Base-by-base conservation (phyloP, 2,329 filamentous ascomycete genomes). In the Trichophyton benhamiae region DNA sequence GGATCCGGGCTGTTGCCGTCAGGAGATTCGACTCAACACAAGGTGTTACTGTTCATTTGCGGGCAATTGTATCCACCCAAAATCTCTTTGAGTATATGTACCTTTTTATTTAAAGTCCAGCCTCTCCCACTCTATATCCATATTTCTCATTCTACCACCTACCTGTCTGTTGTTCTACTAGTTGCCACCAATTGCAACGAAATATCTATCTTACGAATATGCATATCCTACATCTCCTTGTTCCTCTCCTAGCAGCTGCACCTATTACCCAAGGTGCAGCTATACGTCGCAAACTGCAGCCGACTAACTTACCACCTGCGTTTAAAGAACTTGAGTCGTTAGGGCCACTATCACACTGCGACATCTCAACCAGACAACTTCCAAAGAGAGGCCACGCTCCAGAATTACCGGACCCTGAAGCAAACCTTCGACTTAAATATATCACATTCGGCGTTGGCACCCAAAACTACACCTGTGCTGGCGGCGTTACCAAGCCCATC, bases 391-490 rank as follows among this genome's bases (percentile, higher is more conserved):
- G 67, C 7, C 66, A 68, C 15, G 59, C 63, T 2, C 41, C 61
- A 11, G 55, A 65, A 3, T 69, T 77, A 1, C 70, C 74, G 13
- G 36, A 36, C 4, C 73, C 73, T 8, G 65, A 68, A 2, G 44
- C 60, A 5, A 65, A 65, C 17, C 60, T 74, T 42, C 67, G 63
- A 7, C 75, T 81, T 57, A 72, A 77, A 61, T 74, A 77, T 63
- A 68, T 81, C 58, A 75, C 75, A 4, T 64, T 79, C 20, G 79
- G 79, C 60, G 70, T 73, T 25, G 79, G 79, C 44, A 79, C 76
- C 11, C 78, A 81, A 64, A 81, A 80, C 71, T 81, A 80, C 66
- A 77, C 75, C 15, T 81, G 79, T 64, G 57, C 65, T 1, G 60
- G 68, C 5, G 63, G 64, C 2, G 66, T 71, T 0, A 59, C 67